Evolutionary conservation across 306 rosid species (phyloP).

Genomic region (Quercus engelmannii): DNA sequence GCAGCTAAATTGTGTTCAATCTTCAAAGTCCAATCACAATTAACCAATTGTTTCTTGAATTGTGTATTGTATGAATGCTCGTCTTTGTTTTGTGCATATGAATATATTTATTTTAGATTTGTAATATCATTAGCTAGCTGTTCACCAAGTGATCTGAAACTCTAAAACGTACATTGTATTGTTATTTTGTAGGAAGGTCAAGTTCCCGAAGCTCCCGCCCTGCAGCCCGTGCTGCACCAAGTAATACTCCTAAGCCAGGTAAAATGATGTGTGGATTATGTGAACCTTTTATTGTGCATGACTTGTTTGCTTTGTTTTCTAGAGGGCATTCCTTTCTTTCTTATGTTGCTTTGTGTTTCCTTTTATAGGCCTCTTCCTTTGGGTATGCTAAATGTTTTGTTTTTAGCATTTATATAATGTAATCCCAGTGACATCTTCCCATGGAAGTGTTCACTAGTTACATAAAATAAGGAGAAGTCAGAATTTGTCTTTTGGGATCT

Average conservation of each 20-base stretch:
- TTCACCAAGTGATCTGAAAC: background rate
- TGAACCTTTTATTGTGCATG: background rate
- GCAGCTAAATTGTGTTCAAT: no score
- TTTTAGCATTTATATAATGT: no score
- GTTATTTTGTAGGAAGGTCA: constrained; percentile 23
- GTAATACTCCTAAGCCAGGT: constrained; percentile 29
- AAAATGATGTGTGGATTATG: background rate
- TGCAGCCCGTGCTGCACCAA: constrained; percentile 3
- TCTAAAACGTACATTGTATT: background rate
- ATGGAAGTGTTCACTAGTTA: background rate
- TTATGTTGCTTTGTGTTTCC: background rate
- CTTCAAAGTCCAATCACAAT: no score
- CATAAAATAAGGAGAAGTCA: background rate
- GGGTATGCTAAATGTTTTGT: no score
- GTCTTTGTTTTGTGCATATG: no score
- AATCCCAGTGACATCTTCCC: background rate
- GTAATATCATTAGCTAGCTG: background rate
- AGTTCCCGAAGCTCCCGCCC: constrained; percentile 28
- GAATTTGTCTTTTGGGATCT: background rate
- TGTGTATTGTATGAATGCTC: no score
- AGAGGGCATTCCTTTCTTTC: no score
- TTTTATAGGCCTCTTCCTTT: background rate
- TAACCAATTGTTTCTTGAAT: no score
- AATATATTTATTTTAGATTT: no score
- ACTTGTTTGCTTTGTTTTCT: background rate